A percentile compares a stretch with the other conserved stretches of the same genome.
phyloP scores from a whole-genome alignment of 352 stramenopile species.

The Phytophthora podocarpi region DNA sequence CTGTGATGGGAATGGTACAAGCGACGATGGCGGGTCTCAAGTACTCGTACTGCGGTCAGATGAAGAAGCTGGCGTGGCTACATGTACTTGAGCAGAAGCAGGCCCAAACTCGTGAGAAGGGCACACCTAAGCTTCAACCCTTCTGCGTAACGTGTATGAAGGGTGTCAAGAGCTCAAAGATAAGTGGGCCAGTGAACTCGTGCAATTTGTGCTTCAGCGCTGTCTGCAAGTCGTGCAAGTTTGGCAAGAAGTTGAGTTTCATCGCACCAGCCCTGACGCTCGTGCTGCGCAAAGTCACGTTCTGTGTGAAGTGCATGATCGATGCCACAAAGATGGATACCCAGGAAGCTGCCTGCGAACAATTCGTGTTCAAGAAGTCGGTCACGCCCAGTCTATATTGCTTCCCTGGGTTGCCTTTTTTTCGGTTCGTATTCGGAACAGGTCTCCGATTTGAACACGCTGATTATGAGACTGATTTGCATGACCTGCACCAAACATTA shows the following conservation, averaged over 20 bases:
- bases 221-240: slow-evolving; percentile 27
- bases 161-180: slow-evolving; percentile 8
- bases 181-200: slow-evolving; percentile 2
- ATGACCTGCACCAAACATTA: too few relatives aligned
- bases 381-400: too few relatives aligned
- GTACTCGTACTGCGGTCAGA: slow-evolving; percentile 37
- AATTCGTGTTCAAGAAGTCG: slow-evolving; percentile 26
- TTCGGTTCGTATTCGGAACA: too few relatives aligned
- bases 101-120: slow-evolving; percentile 3
- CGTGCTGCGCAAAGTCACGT: slow-evolving; percentile 22
- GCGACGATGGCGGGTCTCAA: slow-evolving; percentile 28
- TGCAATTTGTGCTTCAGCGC: slow-evolving; percentile 34
- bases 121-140: background rate
- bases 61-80: slow-evolving; percentile 40
- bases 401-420: too few relatives aligned
- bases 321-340: slow-evolving; percentile 24
- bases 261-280: slow-evolving; percentile 26
- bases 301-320: slow-evolving; percentile 27
- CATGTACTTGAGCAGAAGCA: slow-evolving; percentile 29
- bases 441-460: too few relatives aligned
- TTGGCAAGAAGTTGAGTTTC: slow-evolving; percentile 34
- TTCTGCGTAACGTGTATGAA: slow-evolving; percentile 35
- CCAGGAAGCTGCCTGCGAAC: slow-evolving; percentile 20
- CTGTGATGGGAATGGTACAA: slow-evolving; percentile 24
- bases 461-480: too few relatives aligned